Conservation (phyloP, 805 yeast genomes). For the Kodamaea lidongshanica region DNA sequence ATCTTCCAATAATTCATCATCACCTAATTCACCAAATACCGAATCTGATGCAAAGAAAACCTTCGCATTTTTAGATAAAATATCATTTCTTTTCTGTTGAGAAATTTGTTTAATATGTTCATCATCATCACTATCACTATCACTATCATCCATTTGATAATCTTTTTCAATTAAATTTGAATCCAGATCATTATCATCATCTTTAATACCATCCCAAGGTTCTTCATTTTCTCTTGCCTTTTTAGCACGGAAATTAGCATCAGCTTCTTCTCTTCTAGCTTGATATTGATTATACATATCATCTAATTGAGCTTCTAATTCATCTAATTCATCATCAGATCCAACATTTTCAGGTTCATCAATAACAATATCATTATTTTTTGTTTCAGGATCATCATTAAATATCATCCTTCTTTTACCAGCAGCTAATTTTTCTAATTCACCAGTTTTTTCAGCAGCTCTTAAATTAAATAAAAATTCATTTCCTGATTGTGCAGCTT, state of each 20-base stretch:
- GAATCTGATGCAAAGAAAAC: conserved; percentile 36
- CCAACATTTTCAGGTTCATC: conserved; percentile 29
- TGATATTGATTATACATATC: conserved; percentile 73
- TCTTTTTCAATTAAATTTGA: conserved; percentile 35
- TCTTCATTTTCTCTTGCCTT: conserved; percentile 73
- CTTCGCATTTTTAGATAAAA: conserved; percentile 30
- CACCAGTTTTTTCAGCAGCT: conserved; percentile 84
- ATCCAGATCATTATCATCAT: conserved; percentile 37
- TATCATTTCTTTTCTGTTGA: conserved; percentile 33
- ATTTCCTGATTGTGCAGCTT: conserved; percentile 76
- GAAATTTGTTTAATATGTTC: conserved; percentile 54
- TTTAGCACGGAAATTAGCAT: conserved; percentile 64
- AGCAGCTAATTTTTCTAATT: conserved; percentile 60
- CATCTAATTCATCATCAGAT: conserved; percentile 52
- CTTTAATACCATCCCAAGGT: conserved; percentile 67
- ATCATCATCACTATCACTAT: conserved; percentile 59
- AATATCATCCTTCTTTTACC: conserved; percentile 71
- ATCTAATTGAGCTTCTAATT: conserved; percentile 76
- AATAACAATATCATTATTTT: conserved; percentile 53
- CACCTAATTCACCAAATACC: conserved; percentile 36
- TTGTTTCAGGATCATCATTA: conserved; percentile 43
- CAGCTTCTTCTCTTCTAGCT: conserved; percentile 58
- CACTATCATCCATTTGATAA: conserved; percentile 39
- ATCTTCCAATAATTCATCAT: conserved; percentile 44
- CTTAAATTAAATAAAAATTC: conserved; percentile 78